Evolutionary conservation across 2,329 filamentous ascomycete genomes (phyloP), one percentile per base, ranked within the genome.

Genomic region (Alternaria postmessia): DNA sequence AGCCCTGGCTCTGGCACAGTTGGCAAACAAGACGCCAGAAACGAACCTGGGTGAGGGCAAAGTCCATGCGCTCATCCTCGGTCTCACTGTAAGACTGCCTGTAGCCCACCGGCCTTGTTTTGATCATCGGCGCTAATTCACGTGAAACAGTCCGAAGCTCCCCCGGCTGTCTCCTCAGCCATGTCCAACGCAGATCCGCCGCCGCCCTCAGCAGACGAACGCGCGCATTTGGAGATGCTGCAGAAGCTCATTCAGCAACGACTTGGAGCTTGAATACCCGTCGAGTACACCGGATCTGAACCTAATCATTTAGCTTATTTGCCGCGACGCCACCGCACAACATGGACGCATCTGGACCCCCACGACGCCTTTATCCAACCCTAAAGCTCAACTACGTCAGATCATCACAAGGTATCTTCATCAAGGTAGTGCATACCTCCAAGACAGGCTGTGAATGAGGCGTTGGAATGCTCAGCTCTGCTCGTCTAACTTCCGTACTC

Each of bases 1-100:
- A 43, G 89, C 88, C 5, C 82, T 92, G 61, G 88, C 87, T 61
- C 81, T 93, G 32, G 82, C 85, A 44, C 84, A 86, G 62, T 80
- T 92, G 38, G 81, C 83, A 48, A 82, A 81, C 55, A 82, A 83
- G 65, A 81, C 83, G 63, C 78, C 78, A 54, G 81, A 84, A 24
- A 80, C 86, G 51, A 80, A 82, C 32, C 73, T 88, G 51, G 79
- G 73, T 58, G 71, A 74, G 46, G 75, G 83, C 58, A 81, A 81
- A 51, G 74, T 83, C 41, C 75, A 82, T 55, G 78, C 76, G 51
- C 83, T 92, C 59, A 81, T 89, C 53, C 81, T 86, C 61, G 83
- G 86, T 54, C 82, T 92, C 64, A 81, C 91, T 65, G 89, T 91
- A 81, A 82, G 88, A 85, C 60, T 46, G 61, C 57, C 57, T 67